Percentiles rank a stretch among this genome's conserved stretches.
phyloP scores from a whole-genome alignment of 495 filamentous ascomycete species.

The Penicillium macrosclerotiorum region DNA sequence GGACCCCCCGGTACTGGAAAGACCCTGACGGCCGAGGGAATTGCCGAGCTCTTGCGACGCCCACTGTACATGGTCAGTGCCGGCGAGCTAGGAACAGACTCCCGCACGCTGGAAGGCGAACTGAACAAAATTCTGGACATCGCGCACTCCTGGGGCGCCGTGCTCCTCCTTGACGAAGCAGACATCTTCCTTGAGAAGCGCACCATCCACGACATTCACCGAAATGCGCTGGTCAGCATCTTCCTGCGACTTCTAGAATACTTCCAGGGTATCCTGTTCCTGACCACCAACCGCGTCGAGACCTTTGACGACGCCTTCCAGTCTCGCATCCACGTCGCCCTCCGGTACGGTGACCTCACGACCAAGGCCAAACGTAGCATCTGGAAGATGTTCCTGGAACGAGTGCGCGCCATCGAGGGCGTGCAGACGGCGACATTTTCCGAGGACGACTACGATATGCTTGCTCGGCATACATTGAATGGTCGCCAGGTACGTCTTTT shows the following conservation, averaged over 20 bases:
- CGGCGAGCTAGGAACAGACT: constrained; percentile 79
- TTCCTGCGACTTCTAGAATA: constrained; percentile 71
- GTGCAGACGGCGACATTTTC: constrained; percentile 61
- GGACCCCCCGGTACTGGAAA: constrained; percentile 87
- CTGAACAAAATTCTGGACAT: constrained; percentile 84
- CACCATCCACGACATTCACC: constrained; percentile 65
- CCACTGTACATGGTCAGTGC: constrained; percentile 84
- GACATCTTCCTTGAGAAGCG: constrained; percentile 79
- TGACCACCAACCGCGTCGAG: constrained; percentile 79
- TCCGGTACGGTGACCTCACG: constrained; percentile 78
- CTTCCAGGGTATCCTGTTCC: constrained; percentile 77
- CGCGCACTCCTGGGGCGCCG: constrained; percentile 82
- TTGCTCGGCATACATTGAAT: constrained; percentile 74
- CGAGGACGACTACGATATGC: constrained; percentile 62
- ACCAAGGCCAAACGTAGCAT: constrained; percentile 74
- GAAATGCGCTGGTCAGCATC: constrained; percentile 77
- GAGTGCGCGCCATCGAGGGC: constrained; percentile 63
- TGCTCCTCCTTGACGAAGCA: constrained; percentile 74
- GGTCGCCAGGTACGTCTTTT: constrained; percentile 67
- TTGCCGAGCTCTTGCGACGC: constrained; percentile 76
- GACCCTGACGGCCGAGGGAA: constrained; percentile 84
- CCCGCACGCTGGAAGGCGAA: constrained; percentile 72
- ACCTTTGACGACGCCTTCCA: constrained; percentile 69
- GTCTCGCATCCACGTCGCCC: constrained; percentile 66
- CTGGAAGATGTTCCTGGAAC: constrained; percentile 82